Percentiles rank a stretch among this genome's conserved stretches.
Conservation (phyloP, 768 basidiomycete genomes). For the Tulasnella sp. region DNA sequence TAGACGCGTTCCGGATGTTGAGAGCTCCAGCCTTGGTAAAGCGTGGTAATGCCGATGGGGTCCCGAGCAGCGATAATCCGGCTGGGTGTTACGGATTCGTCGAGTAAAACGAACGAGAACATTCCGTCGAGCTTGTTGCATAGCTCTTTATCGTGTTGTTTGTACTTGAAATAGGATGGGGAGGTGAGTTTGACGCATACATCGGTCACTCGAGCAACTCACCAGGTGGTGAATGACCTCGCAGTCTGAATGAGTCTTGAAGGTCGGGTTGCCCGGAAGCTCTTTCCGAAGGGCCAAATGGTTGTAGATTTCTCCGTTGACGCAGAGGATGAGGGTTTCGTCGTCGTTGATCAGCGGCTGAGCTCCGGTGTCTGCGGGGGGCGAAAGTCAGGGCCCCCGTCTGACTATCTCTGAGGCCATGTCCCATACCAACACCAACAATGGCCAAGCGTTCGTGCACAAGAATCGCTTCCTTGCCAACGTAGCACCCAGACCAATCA, state of each 20-base stretch:
- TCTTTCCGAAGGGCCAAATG: constrained; percentile 66
- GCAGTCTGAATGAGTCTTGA: constrained; percentile 98
- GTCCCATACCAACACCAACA: constrained; percentile 82
- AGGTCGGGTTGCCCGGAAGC: constrained; percentile 50
- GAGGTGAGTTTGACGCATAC: neutral
- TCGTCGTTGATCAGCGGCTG: constrained; percentile 87
- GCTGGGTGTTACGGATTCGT: constrained; percentile 81
- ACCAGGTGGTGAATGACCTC: constrained; percentile 94
- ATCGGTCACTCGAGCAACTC: constrained; percentile 17
- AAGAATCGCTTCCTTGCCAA: constrained; percentile 69
- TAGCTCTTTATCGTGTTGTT: constrained; percentile 38
- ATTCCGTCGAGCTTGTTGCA: constrained; percentile 87
- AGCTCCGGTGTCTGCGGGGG: constrained; percentile 76
- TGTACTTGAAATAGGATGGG: neutral
- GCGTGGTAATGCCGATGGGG: constrained; percentile 95
- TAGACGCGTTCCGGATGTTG: constrained; percentile 69
- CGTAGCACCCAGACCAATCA: constrained; percentile 96
- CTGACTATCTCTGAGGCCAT: constrained; percentile 5
- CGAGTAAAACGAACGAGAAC: constrained; percentile 96
- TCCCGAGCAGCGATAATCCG: constrained; percentile 94
- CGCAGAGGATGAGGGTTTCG: constrained; percentile 69
- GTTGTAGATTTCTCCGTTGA: constrained; percentile 99
- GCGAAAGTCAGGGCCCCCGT: neutral
- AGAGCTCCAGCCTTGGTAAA: constrained; percentile 93
- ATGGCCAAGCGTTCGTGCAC: constrained; percentile 95